phyloP scores from a whole-genome alignment of 2,329 filamentous ascomycete species.

The Trichoderma citrinoviride region DNA sequence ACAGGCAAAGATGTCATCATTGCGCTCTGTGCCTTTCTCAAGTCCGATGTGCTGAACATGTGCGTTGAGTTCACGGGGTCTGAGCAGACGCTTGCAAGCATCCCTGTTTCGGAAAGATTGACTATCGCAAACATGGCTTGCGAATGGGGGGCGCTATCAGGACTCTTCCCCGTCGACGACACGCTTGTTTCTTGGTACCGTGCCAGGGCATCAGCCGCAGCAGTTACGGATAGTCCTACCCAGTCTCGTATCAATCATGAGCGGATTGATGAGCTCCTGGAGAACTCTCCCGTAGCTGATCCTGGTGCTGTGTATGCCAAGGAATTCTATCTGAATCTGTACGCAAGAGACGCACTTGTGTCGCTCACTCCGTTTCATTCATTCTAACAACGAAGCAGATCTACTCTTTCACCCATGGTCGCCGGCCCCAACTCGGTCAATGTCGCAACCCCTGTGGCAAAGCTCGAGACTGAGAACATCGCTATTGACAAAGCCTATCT shows the following conservation, averaged over 20 bases:
- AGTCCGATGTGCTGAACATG: conserved; percentile 86
- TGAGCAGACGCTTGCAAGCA: conserved; percentile 69
- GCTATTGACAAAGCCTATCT: conserved; percentile 59
- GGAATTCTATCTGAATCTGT: conserved; percentile 75
- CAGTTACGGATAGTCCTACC: conserved; percentile 54
- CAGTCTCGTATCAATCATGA: conserved; percentile 67
- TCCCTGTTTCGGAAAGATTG: conserved; percentile 70
- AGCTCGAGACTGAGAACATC: conserved; percentile 73
- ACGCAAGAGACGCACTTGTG: too few relatives aligned
- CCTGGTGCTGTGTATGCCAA: conserved; percentile 80
- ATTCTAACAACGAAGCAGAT: too few relatives aligned
- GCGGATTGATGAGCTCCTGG: conserved; percentile 68
- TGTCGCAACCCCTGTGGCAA: conserved; percentile 65
- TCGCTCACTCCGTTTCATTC: too few relatives aligned
- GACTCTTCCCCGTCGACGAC: conserved; percentile 73
- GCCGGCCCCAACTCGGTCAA: conserved; percentile 91
- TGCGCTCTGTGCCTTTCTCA: conserved; percentile 81
- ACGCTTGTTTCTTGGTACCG: conserved; percentile 71
- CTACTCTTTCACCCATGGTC: conserved; percentile 79
- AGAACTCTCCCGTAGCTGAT: conserved; percentile 67
- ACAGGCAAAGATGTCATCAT: conserved; percentile 94
- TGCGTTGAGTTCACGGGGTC: conserved; percentile 83
- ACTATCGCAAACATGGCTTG: conserved; percentile 80
- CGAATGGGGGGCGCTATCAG: conserved; percentile 70
- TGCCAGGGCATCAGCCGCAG: conserved; percentile 69